Base-by-base conservation (phyloP, 2,329 filamentous ascomycete genomes). In the Huntiella bhutanensis region DNA sequence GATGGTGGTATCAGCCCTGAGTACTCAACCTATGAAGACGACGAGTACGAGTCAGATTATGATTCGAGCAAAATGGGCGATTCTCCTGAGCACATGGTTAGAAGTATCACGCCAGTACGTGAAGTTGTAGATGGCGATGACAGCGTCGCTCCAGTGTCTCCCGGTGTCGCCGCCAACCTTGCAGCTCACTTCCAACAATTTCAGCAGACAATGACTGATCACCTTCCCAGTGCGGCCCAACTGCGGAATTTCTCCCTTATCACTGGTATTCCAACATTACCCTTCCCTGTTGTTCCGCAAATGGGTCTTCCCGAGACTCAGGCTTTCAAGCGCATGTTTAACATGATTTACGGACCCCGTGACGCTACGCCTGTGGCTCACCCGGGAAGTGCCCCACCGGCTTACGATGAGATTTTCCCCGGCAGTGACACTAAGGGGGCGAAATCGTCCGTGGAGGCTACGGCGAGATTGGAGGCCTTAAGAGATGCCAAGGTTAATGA, bases 381-480 rank as follows among this genome's bases (percentile, higher is more conserved):
- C 8, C 13, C 28, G 11, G 11, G 35, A 44, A 64, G 67, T 3
- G 66, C 72, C 32, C 82, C 82, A 6, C 83, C 83, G 7, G 73
- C 83, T 0, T 91, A 91, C 53, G 77, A 86, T 45, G 83, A 87
- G 41, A 73, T 91, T 22, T 91, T 77, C 58, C 82, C 81, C 1
- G 63, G 64, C 36, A 60, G 65, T 45, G 64, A 68, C 39, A 43
- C 22, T 33, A 50, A 50, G 41, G 45, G 39, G 4, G 68, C 72
- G 54, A 63, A 68, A 13, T 71, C 72, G n/a, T 73, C 71, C 1
- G 65, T 67, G 6, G 65, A 66, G 45, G 76, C 75, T 2, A 70
- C 70, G 1, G 69, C 67, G 8, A 45, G 48, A 7, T 43, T 51
- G 38, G 45, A 48, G 32, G 43, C 41, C 7, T 34, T 43, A n/a